A percentile compares a stretch with the other conserved stretches of the same genome.
Conservation (phyloP, 345 rosid genomes). For the Populus alba region DNA sequence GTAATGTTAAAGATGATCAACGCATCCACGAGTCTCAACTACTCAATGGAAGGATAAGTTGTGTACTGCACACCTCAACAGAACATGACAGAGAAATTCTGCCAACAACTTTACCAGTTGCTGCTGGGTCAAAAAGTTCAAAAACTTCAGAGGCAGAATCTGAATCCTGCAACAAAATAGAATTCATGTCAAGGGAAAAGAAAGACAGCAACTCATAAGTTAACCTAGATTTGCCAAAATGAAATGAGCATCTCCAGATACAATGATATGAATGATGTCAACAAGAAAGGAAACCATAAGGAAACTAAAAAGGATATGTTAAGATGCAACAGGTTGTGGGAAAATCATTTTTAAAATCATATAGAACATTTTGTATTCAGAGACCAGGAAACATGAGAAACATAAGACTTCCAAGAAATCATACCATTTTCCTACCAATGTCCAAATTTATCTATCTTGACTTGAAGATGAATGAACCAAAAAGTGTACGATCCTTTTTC, state of each 20-base stretch:
- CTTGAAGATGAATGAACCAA: background rate
- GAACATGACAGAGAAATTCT: slow-evolving; percentile 65
- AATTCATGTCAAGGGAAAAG: background rate
- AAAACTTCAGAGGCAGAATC: slow-evolving; percentile 43
- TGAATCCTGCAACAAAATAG: slow-evolving; percentile 49
- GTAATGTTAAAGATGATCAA: slow-evolving; percentile 17
- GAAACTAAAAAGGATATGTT: background rate
- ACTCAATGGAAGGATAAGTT: background rate
- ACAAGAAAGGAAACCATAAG: background rate
- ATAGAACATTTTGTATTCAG: background rate
- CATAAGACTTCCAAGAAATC: background rate
- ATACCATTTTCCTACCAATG: background rate
- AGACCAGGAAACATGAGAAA: background rate
- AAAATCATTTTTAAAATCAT: background rate
- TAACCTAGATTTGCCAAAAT: background rate
- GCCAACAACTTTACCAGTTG: slow-evolving; percentile 59
- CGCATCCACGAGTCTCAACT: background rate
- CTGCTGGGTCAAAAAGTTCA: slow-evolving; percentile 67
- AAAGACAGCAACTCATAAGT: background rate
- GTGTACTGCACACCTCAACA: slow-evolving; percentile 59
- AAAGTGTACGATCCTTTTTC: background rate
- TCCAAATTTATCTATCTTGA: background rate
- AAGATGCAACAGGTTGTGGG: background rate
- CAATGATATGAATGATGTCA: background rate
- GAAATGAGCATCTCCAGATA: background rate